Conservation (phyloP, 371 early-diverging fungal genomes). For the Haplosporangium sp. region DNA sequence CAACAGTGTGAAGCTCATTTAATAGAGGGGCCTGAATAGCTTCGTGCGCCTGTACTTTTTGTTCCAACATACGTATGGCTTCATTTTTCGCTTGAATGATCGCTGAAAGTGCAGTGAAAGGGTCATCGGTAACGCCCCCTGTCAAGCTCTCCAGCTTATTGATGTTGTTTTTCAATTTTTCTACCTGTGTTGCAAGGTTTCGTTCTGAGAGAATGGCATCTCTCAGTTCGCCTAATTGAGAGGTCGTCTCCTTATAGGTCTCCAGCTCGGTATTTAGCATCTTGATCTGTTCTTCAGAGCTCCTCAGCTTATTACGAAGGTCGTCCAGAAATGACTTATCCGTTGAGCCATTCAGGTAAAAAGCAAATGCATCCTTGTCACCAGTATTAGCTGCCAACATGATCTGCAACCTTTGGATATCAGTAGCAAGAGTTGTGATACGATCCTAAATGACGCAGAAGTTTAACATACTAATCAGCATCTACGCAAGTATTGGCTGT, state of each 20-base stretch:
- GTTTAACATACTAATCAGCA: neutral
- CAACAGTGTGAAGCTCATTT: conserved; percentile 82
- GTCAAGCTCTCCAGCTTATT: conserved; percentile 53
- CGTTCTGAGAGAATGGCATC: conserved; percentile 34
- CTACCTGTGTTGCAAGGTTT: conserved; percentile 26
- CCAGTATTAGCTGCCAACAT: conserved; percentile 72
- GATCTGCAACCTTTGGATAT: conserved; percentile 76
- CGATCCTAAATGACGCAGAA: conserved; percentile 58
- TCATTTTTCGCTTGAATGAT: conserved; percentile 47
- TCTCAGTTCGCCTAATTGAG: conserved; percentile 36
- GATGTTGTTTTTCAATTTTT: conserved; percentile 40
- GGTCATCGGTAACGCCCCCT: conserved; percentile 26
- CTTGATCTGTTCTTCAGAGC: conserved; percentile 56
- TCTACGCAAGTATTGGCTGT: neutral
- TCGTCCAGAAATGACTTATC: conserved; percentile 67
- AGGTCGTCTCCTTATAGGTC: conserved; percentile 28
- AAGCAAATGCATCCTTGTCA: conserved; percentile 75
- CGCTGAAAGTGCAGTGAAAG: conserved; percentile 27
- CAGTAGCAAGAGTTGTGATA: conserved; percentile 71
- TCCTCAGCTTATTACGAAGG: conserved; percentile 66
- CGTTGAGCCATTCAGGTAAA: conserved; percentile 63
- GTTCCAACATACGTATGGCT: conserved; percentile 59
- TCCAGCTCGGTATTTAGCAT: conserved; percentile 24
- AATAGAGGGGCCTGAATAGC: conserved; percentile 57
- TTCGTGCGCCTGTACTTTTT: conserved; percentile 46